Percentiles rank a stretch among this genome's conserved stretches.
phyloP scores from a whole-genome alignment of 148 eudicot genomes.

The Simmondsia chinensis region DNA sequence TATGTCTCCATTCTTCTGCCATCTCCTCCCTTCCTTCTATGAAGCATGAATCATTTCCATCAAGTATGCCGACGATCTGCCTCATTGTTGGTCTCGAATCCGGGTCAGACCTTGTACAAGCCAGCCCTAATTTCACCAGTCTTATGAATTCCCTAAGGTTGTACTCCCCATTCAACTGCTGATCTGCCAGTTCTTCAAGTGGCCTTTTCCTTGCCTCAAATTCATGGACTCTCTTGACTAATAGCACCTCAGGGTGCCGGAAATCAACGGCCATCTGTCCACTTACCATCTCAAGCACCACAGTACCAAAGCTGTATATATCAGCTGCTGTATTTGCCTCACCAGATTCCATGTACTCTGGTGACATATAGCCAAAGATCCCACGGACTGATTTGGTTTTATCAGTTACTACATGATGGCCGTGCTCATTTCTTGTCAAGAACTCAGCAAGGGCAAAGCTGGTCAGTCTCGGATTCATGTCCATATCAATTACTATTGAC shows the following conservation, averaged over 20 bases:
- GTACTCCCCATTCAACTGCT: constrained; percentile 42
- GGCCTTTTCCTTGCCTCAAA: constrained; percentile 40
- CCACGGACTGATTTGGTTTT: constrained; percentile 54
- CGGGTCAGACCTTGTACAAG: constrained; percentile 71
- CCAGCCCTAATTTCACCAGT: constrained; percentile 63
- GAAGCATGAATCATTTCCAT: constrained; percentile 56
- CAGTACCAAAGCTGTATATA: constrained; percentile 89
- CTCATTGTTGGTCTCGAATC: constrained; percentile 64
- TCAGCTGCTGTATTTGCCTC: constrained; percentile 80
- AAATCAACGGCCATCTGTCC: constrained; percentile 90
- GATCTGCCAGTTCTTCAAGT: constrained; percentile 51
- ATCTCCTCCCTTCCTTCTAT: constrained; percentile 39
- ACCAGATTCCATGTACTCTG: constrained; percentile 81
- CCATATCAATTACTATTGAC: constrained; percentile 56
- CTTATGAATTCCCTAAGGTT: constrained; percentile 41
- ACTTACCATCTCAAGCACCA: constrained; percentile 70
- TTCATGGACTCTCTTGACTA: constrained; percentile 46
- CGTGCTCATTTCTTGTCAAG: constrained; percentile 67
- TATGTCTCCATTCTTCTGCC: constrained; percentile 60
- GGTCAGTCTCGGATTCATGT: constrained; percentile 81
- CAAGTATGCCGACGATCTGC: constrained; percentile 65
- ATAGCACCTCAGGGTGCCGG: constrained; percentile 51
- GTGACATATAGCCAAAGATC: constrained; percentile 91
- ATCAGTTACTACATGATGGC: constrained; percentile 40
- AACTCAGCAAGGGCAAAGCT: constrained; percentile 86